Percentiles rank a stretch among this genome's conserved stretches.
phyloP scores from a whole-genome alignment of 2,329 filamentous ascomycete genomes.

The Chalaropsis ovoidea region DNA sequence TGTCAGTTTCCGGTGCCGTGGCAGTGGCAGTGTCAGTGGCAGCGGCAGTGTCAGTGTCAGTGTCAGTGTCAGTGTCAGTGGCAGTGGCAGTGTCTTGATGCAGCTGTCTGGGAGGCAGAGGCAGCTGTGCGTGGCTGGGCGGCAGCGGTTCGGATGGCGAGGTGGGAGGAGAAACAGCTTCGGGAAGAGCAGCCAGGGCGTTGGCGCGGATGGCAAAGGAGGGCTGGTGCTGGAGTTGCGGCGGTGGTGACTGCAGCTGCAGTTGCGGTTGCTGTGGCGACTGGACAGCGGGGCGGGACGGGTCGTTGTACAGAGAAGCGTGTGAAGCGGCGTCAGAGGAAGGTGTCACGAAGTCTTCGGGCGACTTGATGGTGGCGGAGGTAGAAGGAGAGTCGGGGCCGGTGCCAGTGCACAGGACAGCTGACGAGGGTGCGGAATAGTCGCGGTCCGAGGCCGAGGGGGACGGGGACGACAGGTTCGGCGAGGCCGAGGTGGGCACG shows the following conservation, averaged over 20 bases:
- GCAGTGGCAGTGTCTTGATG: not conserved
- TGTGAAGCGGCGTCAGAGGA: constrained; percentile 18
- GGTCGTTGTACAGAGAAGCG: constrained; percentile 11
- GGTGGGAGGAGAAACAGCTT: constrained; percentile 23
- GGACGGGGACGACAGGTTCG: constrained; percentile 21
- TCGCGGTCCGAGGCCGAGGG: constrained; percentile 23
- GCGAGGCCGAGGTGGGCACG: constrained; percentile 4
- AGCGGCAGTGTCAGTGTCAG: too few species aligned
- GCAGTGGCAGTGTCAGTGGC: too few species aligned
- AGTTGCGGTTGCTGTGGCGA: constrained; percentile 14
- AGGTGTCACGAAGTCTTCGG: constrained; percentile 20
- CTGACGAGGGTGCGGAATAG: constrained; percentile 23
- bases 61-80: not conserved
- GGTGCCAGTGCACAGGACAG: constrained; percentile 18
- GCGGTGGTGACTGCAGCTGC: not conserved
- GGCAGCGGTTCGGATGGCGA: constrained; percentile 16
- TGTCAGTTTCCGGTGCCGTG: not conserved
- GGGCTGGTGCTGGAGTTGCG: constrained; percentile 8
- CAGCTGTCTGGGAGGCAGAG: constrained; percentile 9
- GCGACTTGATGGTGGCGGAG: constrained; percentile 1
- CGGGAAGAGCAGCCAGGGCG: constrained; percentile 23
- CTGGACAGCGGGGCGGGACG: not conserved
- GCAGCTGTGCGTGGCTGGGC: constrained; percentile 1
- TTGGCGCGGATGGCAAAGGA: constrained; percentile 25
- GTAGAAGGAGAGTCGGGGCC: constrained; percentile 10